A percentile compares a stretch with the other conserved stretches of the same genome.
Evolutionary conservation across 495 filamentous ascomycete genomes (phyloP).

Genomic region (Daldinia vernicosa): DNA sequence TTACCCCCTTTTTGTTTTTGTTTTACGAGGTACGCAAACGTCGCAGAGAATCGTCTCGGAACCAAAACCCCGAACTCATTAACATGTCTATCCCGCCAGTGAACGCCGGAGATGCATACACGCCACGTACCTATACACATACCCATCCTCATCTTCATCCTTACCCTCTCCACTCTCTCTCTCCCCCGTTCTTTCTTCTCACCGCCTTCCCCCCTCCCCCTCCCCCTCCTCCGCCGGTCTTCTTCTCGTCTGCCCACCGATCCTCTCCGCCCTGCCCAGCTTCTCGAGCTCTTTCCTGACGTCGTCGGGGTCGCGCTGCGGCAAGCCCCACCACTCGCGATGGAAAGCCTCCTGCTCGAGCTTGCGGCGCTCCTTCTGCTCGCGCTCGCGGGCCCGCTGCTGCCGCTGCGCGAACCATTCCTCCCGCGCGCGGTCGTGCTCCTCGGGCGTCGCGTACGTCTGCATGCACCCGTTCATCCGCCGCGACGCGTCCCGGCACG

Average conservation of each 20-base stretch:
- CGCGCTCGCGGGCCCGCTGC: conserved; percentile 69
- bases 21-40: conserved; percentile 1
- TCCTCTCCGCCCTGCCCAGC: conserved; percentile 48
- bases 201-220: conserved; percentile 10
- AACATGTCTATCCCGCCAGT: conserved; percentile 22
- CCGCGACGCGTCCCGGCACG: conserved; percentile 78
- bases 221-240: conserved; percentile 12
- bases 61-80: conserved; percentile 26
- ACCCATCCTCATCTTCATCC: background rate
- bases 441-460: conserved; percentile 78
- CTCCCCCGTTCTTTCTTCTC: conserved; percentile 18
- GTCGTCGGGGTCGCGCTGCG: conserved; percentile 57
- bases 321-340: conserved; percentile 68
- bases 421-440: conserved; percentile 88
- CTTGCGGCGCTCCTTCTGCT: conserved; percentile 65
- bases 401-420: conserved; percentile 87
- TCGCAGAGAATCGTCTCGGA: conserved; percentile 30
- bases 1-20: background rate
- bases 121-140: conserved; percentile 20
- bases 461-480: conserved; percentile 96
- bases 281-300: conserved; percentile 51
- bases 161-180: conserved; percentile 6
- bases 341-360: conserved; percentile 66
- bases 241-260: conserved; percentile 48
- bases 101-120: conserved; percentile 40